These are phyloP conservation scores for Prunus salicina DNA, from an alignment of 306 rosid genomes.

Conservation along the genomic window DNA sequence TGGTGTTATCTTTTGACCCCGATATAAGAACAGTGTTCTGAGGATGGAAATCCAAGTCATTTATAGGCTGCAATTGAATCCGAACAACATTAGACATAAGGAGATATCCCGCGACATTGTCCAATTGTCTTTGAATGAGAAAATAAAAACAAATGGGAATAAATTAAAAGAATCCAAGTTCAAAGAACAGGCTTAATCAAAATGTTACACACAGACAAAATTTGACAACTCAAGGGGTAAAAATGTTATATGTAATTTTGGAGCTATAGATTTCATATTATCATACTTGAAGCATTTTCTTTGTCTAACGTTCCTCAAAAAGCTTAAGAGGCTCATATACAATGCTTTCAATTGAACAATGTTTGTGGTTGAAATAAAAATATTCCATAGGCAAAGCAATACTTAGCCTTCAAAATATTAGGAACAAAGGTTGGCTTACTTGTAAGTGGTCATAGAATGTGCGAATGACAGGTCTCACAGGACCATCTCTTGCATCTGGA, in stretches of 20 bases:
- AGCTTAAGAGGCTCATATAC: not conserved
- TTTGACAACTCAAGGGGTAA: not conserved
- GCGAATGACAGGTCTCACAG: slow-evolving; percentile 75
- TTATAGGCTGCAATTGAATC: slow-evolving; percentile 69
- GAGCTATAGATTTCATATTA: not conserved
- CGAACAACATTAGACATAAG: slow-evolving; percentile 15
- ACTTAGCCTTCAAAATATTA: not conserved
- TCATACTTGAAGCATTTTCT: not conserved
- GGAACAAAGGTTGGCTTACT: slow-evolving; percentile 34
- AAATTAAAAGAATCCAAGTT: not conserved
- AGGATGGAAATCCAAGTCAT: slow-evolving; percentile 96
- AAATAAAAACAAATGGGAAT: not conserved
- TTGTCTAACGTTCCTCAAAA: not conserved
- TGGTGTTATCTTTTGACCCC: slow-evolving; percentile 88
- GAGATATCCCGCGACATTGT: not conserved
- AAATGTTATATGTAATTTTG: not conserved
- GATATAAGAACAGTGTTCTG: slow-evolving; percentile 76
- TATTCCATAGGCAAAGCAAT: not conserved
- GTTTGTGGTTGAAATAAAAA: not conserved
- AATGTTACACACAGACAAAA: not conserved
- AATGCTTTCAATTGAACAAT: not conserved
- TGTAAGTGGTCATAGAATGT: slow-evolving; percentile 80
- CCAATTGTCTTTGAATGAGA: not conserved
- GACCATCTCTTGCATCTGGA: slow-evolving; percentile 77
- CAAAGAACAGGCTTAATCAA: not conserved